These are phyloP conservation scores for Atkinsonella hypoxylon DNA, from an alignment of 2,329 filamentous ascomycete genomes.

Conservation along the genomic window DNA sequence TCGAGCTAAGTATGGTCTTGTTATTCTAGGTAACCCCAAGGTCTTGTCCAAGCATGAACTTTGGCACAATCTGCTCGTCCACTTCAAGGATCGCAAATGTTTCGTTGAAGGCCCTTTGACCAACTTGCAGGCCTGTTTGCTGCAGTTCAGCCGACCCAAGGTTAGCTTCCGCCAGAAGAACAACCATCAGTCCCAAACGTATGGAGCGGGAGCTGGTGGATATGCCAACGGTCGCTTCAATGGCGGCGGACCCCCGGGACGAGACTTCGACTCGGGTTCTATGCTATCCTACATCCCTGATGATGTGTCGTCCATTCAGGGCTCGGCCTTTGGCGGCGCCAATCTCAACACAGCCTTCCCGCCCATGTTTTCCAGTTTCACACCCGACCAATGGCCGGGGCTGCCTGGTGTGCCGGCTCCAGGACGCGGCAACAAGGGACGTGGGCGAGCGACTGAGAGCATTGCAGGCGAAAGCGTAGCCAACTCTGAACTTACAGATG, in stretches of 20 bases:
- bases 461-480: slow-evolving; percentile 87
- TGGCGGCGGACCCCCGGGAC: slow-evolving; percentile 25
- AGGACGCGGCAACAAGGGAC: slow-evolving; percentile 55
- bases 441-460: slow-evolving; percentile 59
- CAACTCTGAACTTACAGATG: slow-evolving; percentile 80
- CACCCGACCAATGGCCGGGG: slow-evolving; percentile 76
- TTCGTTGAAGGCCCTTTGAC: slow-evolving; percentile 90
- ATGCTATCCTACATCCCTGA: slow-evolving; percentile 94
- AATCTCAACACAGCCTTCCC: slow-evolving; percentile 68
- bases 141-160: slow-evolving; percentile 92
- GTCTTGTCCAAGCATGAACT: slow-evolving; percentile 94
- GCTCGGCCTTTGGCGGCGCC: slow-evolving; percentile 76
- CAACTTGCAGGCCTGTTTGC: slow-evolving; percentile 87
- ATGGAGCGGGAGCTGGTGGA: slow-evolving; percentile 33
- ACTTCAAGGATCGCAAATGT: slow-evolving; percentile 95
- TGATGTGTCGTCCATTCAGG: slow-evolving; percentile 92
- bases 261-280: slow-evolving; percentile 66
- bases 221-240: slow-evolving; percentile 30
- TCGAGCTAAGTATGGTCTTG: slow-evolving; percentile 89
- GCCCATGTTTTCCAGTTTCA: slow-evolving; percentile 90
- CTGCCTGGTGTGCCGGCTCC: slow-evolving; percentile 51
- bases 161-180: slow-evolving; percentile 87
- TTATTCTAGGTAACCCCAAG: slow-evolving; percentile 95
- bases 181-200: slow-evolving; percentile 52
- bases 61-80: slow-evolving; percentile 88